Conservation (phyloP, 163 green algal species). For the Prototheca wickerhamii region DNA sequence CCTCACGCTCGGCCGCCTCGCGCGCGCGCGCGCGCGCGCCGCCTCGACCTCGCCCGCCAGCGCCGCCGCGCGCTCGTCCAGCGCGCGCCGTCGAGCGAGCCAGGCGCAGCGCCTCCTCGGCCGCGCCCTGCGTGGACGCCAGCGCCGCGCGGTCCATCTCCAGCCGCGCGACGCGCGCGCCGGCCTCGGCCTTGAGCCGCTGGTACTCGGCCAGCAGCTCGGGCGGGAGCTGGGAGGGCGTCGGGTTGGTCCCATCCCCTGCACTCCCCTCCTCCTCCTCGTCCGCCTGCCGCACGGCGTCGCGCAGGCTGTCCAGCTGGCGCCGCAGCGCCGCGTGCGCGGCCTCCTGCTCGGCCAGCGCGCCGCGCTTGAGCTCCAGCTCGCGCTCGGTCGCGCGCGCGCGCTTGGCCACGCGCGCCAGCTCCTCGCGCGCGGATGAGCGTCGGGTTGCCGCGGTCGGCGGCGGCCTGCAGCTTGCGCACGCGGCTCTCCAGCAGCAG, state of each 20-base stretch:
- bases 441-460: constrained; percentile 53
- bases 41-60: neutral
- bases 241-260: neutral
- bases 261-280: neutral
- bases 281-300: constrained; percentile 1
- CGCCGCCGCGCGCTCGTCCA: constrained; percentile 3
- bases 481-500: constrained; percentile 64
- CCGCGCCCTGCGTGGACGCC: constrained; percentile 22
- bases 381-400: constrained; percentile 39
- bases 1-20: too few species aligned
- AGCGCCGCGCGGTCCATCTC: constrained; percentile 50
- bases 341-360: constrained; percentile 23
- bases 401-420: constrained; percentile 33
- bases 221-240: constrained; percentile 23
- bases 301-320: constrained; percentile 45
- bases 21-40: too few species aligned
- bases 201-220: constrained; percentile 58
- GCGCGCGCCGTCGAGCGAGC: constrained; percentile 1
- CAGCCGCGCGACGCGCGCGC: constrained; percentile 47
- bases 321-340: constrained; percentile 34
- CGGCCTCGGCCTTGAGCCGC: constrained; percentile 19
- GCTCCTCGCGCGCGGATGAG: constrained; percentile 60
- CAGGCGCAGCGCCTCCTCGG: constrained; percentile 29
- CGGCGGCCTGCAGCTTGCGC: constrained; percentile 57
- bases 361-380: constrained; percentile 31